Evolutionary conservation across 495 filamentous ascomycete genomes (phyloP), one percentile per base, ranked within the genome.

Genomic region (Hypoxylon fuscum): DNA sequence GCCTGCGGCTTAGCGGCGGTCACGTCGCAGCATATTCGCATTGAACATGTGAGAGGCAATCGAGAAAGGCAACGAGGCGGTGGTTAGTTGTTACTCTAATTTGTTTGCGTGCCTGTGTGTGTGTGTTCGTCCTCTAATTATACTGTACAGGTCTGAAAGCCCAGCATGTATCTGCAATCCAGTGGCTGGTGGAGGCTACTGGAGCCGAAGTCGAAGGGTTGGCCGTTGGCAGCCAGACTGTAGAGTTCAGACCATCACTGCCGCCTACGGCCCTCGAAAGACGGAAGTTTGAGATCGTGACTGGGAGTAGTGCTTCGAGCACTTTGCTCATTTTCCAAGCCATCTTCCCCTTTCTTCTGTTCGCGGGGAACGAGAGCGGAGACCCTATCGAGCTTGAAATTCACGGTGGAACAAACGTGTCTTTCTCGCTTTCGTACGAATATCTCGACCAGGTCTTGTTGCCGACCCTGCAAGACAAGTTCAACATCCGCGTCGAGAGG

Each of bases 301-400:
- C 80, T 17, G 74, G 76, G 17, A 78, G 74, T 6, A 59, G 59
- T 9, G 80, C 77, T 2, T 76, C 79, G 0, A 85, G 82, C 38
- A 81, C 90, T 0, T 76, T 87, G 50, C 78, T 96, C n/a, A 84
- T 94, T 22, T 84, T 95, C 61, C 92, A 96, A 73, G 88, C 92
- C 1, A 74, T 96, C 3, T 84, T 96, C 35, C 92, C 92, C 0
- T 93, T 88, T 71, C 71, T 95, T 2, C 71, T 96, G 1, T 86
- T 88, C 56, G 80, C 85, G 1, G 78, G 78, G 25, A 76, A 69
- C 38, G 73, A 71, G 3, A 59, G 47, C 23, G 68, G 66, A 11
- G 69, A 76, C 1, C 79, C 77, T 1, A 76, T 87, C 27, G 76
- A 76, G 14, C 68, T 94, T 2, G 83, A 79, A 12, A 86, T 96